phyloP scores from a whole-genome alignment of 2,329 filamentous ascomycete species.

The Neonectria punicea region DNA sequence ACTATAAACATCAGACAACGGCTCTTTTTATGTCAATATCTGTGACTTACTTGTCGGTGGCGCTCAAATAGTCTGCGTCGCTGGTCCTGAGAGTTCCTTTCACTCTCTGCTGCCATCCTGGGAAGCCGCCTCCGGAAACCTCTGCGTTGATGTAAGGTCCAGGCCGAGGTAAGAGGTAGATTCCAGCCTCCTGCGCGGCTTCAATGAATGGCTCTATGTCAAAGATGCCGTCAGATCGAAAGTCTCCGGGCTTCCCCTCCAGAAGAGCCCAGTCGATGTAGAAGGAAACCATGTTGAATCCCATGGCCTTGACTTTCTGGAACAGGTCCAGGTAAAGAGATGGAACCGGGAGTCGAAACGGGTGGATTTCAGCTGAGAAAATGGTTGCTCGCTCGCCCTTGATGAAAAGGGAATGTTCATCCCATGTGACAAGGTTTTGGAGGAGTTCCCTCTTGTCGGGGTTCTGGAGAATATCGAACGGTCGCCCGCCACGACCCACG shows the following conservation, averaged over 20 bases:
- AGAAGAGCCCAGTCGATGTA: constrained; percentile 83
- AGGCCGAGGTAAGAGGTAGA: constrained; percentile 79
- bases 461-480: constrained; percentile 37
- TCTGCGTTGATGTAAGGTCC: constrained; percentile 86
- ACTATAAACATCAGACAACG: not conserved
- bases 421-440: constrained; percentile 70
- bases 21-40: rapidly evolving
- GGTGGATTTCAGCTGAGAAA: constrained; percentile 80
- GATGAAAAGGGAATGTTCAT: constrained; percentile 76
- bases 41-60: constrained; percentile 69
- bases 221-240: constrained; percentile 77
- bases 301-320: constrained; percentile 83
- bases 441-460: constrained; percentile 39
- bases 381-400: constrained; percentile 76
- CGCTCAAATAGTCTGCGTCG: constrained; percentile 69
- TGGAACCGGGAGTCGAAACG: constrained; percentile 64
- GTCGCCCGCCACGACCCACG: constrained; percentile 28
- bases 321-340: constrained; percentile 75
- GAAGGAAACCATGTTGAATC: constrained; percentile 83
- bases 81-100: constrained; percentile 72
- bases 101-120: constrained; percentile 81
- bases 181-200: constrained; percentile 76
- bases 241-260: constrained; percentile 77
- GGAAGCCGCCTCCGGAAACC: constrained; percentile 79
- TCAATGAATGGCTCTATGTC: constrained; percentile 80